Evolutionary conservation across 345 rosid species (phyloP).

Genomic region (Ceriops decandra): DNA sequence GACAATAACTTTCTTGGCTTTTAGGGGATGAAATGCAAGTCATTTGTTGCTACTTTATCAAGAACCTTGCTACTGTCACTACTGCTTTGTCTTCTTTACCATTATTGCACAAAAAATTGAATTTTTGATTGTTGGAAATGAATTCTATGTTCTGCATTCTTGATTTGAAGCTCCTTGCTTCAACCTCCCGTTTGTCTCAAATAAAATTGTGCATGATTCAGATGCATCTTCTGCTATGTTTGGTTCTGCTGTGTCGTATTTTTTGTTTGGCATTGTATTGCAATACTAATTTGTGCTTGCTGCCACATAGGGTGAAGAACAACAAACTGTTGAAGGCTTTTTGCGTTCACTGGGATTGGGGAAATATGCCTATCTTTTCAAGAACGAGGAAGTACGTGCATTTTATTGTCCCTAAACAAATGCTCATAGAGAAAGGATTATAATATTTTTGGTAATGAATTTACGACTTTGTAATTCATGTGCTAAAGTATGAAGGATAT

Average conservation of each 20-base stretch:
- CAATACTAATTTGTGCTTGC: not conserved
- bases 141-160: not conserved
- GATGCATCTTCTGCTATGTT: slow-evolving; percentile 3
- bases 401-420: slow-evolving; percentile 11
- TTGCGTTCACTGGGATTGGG: slow-evolving; percentile 69
- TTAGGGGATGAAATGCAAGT: not conserved
- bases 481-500: not conserved
- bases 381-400: slow-evolving; percentile 87
- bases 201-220: not conserved
- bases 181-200: not conserved
- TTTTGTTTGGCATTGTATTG: not conserved
- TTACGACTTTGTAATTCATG: not conserved
- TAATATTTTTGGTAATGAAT: not conserved
- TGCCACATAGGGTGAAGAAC: slow-evolving; percentile 55
- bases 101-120: too few relatives aligned
- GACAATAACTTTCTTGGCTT: not conserved
- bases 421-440: not conserved
- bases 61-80: not conserved
- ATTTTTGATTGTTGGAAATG: too few relatives aligned
- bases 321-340: slow-evolving; percentile 74
- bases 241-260: not conserved
- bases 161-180: not conserved
- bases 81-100: too few relatives aligned
- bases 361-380: slow-evolving; percentile 65
- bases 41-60: not conserved